Evolutionary conservation across 2,329 filamentous ascomycete genomes (phyloP).

Genomic region (Colletotrichum costaricense): DNA sequence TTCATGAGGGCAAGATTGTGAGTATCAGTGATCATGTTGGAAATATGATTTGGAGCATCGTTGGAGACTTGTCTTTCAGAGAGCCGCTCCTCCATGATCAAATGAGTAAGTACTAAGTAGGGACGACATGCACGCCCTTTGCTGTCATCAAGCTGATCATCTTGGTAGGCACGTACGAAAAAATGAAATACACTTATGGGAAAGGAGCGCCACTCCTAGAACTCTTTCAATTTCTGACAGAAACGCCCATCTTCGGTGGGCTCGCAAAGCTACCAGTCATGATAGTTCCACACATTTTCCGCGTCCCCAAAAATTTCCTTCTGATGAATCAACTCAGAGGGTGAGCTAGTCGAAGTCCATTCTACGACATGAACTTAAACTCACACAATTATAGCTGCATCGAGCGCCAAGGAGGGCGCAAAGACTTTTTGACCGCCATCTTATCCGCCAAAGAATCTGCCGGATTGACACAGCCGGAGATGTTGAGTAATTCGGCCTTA

Average conservation of each 20-base stretch:
- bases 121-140: not conserved
- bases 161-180: conserved; percentile 5
- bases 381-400: not conserved
- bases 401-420: conserved; percentile 9
- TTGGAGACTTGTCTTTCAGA: conserved; percentile 17
- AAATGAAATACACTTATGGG: not conserved
- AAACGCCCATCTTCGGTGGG: conserved; percentile 3
- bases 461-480: conserved; percentile 10
- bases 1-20: not conserved
- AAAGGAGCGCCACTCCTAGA: conserved; percentile 10
- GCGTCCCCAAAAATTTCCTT: conserved; percentile 24
- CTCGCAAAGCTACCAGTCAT: conserved; percentile 18
- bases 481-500: conserved; percentile 6
- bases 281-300: conserved; percentile 11
- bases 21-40: conserved; percentile 13
- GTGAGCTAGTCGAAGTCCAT: not conserved
- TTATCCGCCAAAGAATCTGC: conserved; percentile 15
- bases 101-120: conserved; percentile 6
- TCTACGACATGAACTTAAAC: not conserved
- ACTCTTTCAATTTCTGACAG: conserved; percentile 17
- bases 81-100: conserved; percentile 23
- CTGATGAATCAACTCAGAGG: conserved; percentile 20
- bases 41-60: conserved; percentile 21
- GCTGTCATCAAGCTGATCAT: not conserved
- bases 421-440: conserved; percentile 22